Evolutionary conservation across 192 early-diverging fungal genomes (phyloP).

Genomic region (Dispira simplex): DNA sequence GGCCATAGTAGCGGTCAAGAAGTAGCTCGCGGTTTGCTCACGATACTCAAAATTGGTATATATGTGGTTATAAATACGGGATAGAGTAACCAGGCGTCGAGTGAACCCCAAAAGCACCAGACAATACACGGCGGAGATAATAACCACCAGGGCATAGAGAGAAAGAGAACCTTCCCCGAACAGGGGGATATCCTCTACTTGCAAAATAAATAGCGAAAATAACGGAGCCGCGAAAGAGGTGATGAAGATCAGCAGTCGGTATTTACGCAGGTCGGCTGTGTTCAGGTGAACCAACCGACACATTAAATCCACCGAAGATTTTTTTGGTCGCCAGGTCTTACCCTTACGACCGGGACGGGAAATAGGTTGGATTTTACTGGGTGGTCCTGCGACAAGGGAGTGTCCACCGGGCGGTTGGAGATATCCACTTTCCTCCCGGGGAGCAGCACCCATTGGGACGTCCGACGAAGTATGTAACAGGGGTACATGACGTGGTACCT

Average conservation of each 20-base stretch:
- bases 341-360: too few species aligned
- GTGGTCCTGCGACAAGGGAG: too few species aligned
- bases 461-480: too few species aligned
- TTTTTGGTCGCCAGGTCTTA: conserved; percentile 1
- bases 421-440: too few species aligned
- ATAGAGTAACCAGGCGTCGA: background rate
- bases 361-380: too few species aligned
- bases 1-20: background rate
- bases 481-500: too few species aligned
- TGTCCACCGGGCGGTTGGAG: too few species aligned
- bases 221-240: background rate
- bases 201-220: background rate
- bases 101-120: background rate
- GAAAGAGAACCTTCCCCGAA: background rate
- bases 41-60: background rate
- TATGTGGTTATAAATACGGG: conserved; percentile 1
- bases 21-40: background rate
- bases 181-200: background rate
- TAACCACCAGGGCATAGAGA: background rate
- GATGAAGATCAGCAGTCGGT: background rate
- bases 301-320: conserved; percentile 1
- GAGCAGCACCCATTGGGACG: too few species aligned
- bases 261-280: background rate
- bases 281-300: background rate
- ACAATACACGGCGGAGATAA: background rate